Evolutionary conservation across 2,329 filamentous ascomycete genomes (phyloP).

Genomic region (Pezicula radicicola): DNA sequence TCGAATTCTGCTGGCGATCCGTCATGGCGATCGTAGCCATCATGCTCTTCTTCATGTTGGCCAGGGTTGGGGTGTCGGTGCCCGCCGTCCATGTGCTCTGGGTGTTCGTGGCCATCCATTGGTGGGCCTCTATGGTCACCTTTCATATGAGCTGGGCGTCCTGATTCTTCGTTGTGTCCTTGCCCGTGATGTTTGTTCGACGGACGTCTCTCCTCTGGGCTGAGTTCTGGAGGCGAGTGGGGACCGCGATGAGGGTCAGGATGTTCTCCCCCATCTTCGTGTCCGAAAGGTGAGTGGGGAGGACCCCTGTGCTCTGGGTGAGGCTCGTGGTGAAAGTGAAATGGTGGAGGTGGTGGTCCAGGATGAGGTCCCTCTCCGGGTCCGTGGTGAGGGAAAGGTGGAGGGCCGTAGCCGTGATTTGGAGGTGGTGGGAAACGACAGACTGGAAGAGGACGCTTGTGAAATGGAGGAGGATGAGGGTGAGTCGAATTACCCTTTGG

Average conservation of each 20-base stretch:
- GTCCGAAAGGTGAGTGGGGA: not conserved
- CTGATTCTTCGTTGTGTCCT: too few species aligned
- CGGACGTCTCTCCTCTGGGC: not conserved
- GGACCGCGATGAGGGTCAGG: slow-evolving; percentile 5
- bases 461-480: slow-evolving; percentile 25
- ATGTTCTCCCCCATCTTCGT: not conserved
- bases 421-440: slow-evolving; percentile 22
- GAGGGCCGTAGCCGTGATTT: slow-evolving; percentile 13
- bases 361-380: not conserved
- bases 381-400: slow-evolving; percentile 4
- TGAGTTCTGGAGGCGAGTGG: not conserved
- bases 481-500: slow-evolving; percentile 16
- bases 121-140: too few species aligned
- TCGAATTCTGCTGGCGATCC: not conserved
- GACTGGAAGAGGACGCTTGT: slow-evolving; percentile 25
- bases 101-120: too few species aligned
- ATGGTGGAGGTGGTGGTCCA: slow-evolving; percentile 9
- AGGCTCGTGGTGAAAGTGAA: slow-evolving; percentile 2
- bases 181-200: too few species aligned
- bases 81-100: too few species aligned
- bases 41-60: not conserved
- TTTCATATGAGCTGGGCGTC: too few species aligned
- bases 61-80: not conserved
- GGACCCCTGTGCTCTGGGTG: not conserved
- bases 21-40: not conserved